These are phyloP conservation scores for Penicillium ochrochloron DNA, from an alignment of 495 filamentous ascomycete genomes.

Conservation along the genomic window DNA sequence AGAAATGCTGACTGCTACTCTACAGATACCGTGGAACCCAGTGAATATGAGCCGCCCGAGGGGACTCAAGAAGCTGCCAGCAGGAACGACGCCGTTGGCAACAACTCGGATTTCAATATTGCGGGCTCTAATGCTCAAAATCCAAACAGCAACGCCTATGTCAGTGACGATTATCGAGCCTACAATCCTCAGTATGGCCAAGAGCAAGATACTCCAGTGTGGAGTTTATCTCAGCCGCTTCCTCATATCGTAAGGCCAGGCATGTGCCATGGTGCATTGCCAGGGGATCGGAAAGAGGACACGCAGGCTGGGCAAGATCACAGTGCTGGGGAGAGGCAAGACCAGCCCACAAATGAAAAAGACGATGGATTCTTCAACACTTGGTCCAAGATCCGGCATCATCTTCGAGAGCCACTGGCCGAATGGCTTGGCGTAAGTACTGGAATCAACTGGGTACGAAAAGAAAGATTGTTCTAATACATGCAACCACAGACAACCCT, in stretches of 20 bases:
- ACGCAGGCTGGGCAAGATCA: background rate
- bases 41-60: slow-evolving; percentile 16
- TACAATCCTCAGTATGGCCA: slow-evolving; percentile 15
- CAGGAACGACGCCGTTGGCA: slow-evolving; percentile 20
- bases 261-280: slow-evolving; percentile 23
- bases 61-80: slow-evolving; percentile 25
- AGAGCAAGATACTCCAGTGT: slow-evolving; percentile 8
- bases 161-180: background rate
- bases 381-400: slow-evolving; percentile 28
- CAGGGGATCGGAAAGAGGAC: slow-evolving; percentile 19
- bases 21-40: slow-evolving; percentile 12
- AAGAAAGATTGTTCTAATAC: background rate
- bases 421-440: slow-evolving; percentile 36
- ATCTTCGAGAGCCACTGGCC: slow-evolving; percentile 27
- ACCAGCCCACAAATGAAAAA: slow-evolving; percentile 3
- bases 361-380: slow-evolving; percentile 28
- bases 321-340: background rate
- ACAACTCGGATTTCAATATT: slow-evolving; percentile 21
- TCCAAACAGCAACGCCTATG: slow-evolving; percentile 14
- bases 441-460: background rate
- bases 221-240: slow-evolving; percentile 15
- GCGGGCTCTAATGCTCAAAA: slow-evolving; percentile 19
- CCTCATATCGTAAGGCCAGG: slow-evolving; percentile 22
- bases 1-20: slow-evolving; percentile 3
- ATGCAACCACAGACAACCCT: slow-evolving; percentile 25